These are phyloP conservation scores for Alternaria incomplexa DNA, from an alignment of 2,329 filamentous ascomycete genomes.

Conservation along the genomic window DNA sequence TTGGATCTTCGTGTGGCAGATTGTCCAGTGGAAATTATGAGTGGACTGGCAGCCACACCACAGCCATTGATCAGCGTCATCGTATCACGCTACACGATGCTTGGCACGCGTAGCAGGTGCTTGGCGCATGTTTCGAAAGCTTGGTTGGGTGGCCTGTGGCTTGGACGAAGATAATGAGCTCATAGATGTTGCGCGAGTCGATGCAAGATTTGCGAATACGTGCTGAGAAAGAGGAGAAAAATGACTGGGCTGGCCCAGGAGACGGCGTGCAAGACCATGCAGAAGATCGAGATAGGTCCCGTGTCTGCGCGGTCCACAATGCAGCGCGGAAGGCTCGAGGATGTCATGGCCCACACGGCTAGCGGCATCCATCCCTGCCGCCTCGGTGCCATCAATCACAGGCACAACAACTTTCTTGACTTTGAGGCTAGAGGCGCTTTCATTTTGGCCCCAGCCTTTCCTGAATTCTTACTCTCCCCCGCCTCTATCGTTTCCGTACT, in stretches of 20 bases:
- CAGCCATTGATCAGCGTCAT: conserved; percentile 12
- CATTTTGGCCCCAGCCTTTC: conserved; percentile 6
- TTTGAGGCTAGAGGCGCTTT: conserved; percentile 1
- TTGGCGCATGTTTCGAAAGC: conserved; percentile 3
- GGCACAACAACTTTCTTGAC: conserved; percentile 22
- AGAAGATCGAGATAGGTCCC: background rate
- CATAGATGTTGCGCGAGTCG: background rate
- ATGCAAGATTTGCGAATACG: background rate
- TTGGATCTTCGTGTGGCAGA: conserved; percentile 1
- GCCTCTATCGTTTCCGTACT: background rate
- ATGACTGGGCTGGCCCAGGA: background rate
- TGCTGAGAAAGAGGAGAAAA: background rate
- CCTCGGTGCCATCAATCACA: conserved; percentile 17
- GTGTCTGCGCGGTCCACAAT: background rate
- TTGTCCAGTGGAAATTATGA: conserved; percentile 7
- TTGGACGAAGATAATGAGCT: conserved; percentile 1
- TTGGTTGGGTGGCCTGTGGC: conserved; percentile 2
- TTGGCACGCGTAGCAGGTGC: conserved; percentile 2
- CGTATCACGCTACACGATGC: background rate
- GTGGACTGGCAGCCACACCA: conserved; percentile 13
- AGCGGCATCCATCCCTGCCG: conserved; percentile 22
- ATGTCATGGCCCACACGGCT: conserved; percentile 13
- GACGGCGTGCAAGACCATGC: background rate
- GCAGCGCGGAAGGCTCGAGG: conserved; percentile 5
- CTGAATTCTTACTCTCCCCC: background rate